Evolutionary conservation across 1,284 basidiomycete species (phyloP).

Genomic region (Singerocomus inundabilis): DNA sequence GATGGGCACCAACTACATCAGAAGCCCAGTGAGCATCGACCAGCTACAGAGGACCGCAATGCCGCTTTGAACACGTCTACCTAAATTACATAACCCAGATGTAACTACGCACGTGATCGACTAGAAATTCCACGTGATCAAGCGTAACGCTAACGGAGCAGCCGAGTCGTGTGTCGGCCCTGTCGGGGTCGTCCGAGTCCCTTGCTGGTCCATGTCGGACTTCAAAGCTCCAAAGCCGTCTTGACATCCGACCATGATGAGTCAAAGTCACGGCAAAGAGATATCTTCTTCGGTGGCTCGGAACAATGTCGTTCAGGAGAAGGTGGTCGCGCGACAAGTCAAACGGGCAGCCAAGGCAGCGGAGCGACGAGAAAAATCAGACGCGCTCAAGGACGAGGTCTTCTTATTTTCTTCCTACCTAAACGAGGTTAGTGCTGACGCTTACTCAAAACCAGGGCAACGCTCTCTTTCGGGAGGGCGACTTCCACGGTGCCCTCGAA

Average conservation of each 20-base stretch:
- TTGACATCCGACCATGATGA: neutral
- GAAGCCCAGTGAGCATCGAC: too few relatives aligned
- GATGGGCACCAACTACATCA: too few relatives aligned
- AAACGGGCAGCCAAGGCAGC: slow-evolving; percentile 19
- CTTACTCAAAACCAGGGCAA: slow-evolving; percentile 15
- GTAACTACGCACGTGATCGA: too few relatives aligned
- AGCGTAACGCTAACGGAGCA: too few relatives aligned
- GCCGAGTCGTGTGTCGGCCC: too few relatives aligned
- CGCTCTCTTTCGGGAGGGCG: slow-evolving; percentile 6
- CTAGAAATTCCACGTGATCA: too few relatives aligned
- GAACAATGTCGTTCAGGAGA: neutral
- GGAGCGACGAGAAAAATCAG: slow-evolving; percentile 17
- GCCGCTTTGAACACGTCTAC: too few relatives aligned
- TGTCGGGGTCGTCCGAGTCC: neutral
- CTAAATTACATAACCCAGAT: too few relatives aligned
- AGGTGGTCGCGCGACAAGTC: slow-evolving; percentile 8
- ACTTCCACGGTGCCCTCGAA: slow-evolving; percentile 10
- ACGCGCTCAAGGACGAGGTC: slow-evolving; percentile 22
- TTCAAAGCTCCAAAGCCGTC: too few relatives aligned
- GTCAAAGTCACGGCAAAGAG: neutral
- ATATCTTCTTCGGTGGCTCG: neutral
- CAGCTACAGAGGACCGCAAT: too few relatives aligned
- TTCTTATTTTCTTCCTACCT: neutral
- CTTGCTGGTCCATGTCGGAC: neutral
- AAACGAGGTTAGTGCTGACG: neutral